These are phyloP conservation scores for Pilasporangium apinafurcum DNA, from an alignment of 352 stramenopile species.

Conservation along the genomic window DNA sequence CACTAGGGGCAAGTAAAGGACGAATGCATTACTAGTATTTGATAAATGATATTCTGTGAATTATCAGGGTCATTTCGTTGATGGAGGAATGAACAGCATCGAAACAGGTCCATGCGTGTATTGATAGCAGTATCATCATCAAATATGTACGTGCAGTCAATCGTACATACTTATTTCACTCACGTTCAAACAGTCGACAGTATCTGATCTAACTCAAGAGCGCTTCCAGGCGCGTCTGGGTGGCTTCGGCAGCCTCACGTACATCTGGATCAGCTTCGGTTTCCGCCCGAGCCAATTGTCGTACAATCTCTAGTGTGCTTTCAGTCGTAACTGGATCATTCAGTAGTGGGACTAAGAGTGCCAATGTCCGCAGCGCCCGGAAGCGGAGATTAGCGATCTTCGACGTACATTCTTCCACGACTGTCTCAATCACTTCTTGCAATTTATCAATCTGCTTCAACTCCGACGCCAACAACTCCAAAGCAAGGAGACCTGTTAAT, in stretches of 20 bases:
- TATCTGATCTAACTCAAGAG: constrained; percentile 41
- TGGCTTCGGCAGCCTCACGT: constrained; percentile 60
- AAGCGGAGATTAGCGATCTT: constrained; percentile 81
- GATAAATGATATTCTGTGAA: too few relatives aligned
- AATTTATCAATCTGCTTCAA: constrained; percentile 69
- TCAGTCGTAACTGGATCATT: constrained; percentile 60
- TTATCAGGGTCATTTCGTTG: too few relatives aligned
- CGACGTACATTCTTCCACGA: constrained; percentile 72
- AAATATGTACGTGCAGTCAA: too few relatives aligned
- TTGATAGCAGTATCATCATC: too few relatives aligned
- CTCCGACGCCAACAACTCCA: constrained; percentile 55
- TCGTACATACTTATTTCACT: too few relatives aligned
- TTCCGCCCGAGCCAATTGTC: constrained; percentile 44
- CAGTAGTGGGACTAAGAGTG: constrained; percentile 52
- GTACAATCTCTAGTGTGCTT: constrained; percentile 73
- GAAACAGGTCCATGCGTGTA: too few relatives aligned
- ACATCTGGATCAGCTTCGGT: constrained; percentile 72
- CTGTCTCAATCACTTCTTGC: constrained; percentile 47
- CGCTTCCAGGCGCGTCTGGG: constrained; percentile 41
- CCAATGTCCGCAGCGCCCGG: constrained; percentile 65
- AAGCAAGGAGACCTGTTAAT: constrained; percentile 59
- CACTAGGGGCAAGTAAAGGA: too few relatives aligned
- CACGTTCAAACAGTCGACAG: background rate
- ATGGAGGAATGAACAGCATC: too few relatives aligned
- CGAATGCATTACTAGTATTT: too few relatives aligned